Conservation (phyloP, 2,329 filamentous ascomycete genomes). For the Mycosphaerella arachidis region DNA sequence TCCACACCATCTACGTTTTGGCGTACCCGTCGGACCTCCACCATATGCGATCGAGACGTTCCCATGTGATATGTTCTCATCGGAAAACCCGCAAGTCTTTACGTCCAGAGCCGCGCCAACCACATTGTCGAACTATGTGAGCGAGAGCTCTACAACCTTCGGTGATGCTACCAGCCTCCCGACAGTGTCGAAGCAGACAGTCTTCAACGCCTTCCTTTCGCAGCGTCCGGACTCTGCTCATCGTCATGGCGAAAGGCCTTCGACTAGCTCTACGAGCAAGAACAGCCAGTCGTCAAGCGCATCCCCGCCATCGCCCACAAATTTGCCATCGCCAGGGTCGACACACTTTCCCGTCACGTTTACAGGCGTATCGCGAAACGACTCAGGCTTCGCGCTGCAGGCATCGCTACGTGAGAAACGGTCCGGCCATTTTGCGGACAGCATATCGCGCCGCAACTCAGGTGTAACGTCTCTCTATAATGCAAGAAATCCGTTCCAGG, state of each 20-base stretch:
- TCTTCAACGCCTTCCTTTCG: conserved; percentile 89
- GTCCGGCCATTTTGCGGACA: conserved; percentile 72
- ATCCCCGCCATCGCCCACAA: conserved; percentile 55
- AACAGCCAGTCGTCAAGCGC: conserved; percentile 33
- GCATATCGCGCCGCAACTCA: conserved; percentile 75
- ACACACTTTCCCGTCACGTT: conserved; percentile 73
- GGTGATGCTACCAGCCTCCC: conserved; percentile 57
- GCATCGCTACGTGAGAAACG: conserved; percentile 87
- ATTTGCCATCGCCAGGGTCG: conserved; percentile 79
- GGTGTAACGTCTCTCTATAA: conserved; percentile 49
- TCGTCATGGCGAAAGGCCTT: conserved; percentile 64
- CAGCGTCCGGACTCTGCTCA: conserved; percentile 61
- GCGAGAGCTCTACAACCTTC: conserved; percentile 84
- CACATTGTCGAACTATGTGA: conserved; percentile 78
- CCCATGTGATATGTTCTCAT: conserved; percentile 83
- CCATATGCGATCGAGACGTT: conserved; percentile 91
- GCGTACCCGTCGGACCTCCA: conserved; percentile 81
- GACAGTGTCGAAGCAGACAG: conserved; percentile 52
- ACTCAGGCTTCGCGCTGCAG: conserved; percentile 84
- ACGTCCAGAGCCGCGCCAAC: conserved; percentile 65
- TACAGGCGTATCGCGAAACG: conserved; percentile 67
- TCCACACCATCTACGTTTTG: conserved; percentile 80
- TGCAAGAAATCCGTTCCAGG: conserved; percentile 22
- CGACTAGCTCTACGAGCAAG: conserved; percentile 58
- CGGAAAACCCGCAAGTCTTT: conserved; percentile 78